phyloP scores from a whole-genome alignment of 1,139 yeast species.

The Yamadazyma trypodendri region DNA sequence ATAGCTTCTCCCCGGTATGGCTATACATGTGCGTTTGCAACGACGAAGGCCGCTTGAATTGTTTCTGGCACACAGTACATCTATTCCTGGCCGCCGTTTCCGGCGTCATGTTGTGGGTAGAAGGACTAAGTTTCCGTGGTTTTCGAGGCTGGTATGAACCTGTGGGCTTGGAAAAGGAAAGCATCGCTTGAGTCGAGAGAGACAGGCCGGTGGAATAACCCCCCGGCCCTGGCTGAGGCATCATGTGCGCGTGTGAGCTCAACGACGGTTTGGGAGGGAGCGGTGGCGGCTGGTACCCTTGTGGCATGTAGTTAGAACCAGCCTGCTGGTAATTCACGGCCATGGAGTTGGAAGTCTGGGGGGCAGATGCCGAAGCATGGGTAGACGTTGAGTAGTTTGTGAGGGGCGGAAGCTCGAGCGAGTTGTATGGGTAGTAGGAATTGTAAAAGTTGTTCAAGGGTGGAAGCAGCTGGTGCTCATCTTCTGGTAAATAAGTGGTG shows the following conservation, averaged over 20 bases:
- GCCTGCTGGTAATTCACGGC: background rate
- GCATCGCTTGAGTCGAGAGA: too few relatives aligned
- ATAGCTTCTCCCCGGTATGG: constrained; percentile 87
- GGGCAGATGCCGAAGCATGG: background rate
- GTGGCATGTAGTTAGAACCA: background rate
- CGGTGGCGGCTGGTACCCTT: background rate
- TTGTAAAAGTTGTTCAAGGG: constrained; percentile 4
- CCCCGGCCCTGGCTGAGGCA: too few relatives aligned
- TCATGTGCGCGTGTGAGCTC: too few relatives aligned
- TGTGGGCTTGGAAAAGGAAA: background rate
- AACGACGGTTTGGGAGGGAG: too few relatives aligned
- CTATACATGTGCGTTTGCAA: constrained; percentile 77
- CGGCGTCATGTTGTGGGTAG: constrained; percentile 30
- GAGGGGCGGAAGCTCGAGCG: constrained; percentile 3
- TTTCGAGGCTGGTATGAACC: background rate
- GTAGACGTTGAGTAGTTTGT: background rate
- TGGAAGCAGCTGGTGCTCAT: constrained; percentile 3
- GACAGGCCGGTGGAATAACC: too few relatives aligned
- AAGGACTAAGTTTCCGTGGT: constrained; percentile 2
- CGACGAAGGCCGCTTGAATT: constrained; percentile 79
- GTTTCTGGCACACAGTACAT: constrained; percentile 72
- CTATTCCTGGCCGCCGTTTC: constrained; percentile 37
- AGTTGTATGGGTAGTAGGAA: constrained; percentile 4
- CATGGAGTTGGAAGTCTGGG: background rate
- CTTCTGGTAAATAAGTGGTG: background rate